Evolutionary conservation across 2,329 filamentous ascomycete genomes (phyloP), one percentile per base, ranked within the genome.

Genomic region (Magnaporthiopsis rhizophila): DNA sequence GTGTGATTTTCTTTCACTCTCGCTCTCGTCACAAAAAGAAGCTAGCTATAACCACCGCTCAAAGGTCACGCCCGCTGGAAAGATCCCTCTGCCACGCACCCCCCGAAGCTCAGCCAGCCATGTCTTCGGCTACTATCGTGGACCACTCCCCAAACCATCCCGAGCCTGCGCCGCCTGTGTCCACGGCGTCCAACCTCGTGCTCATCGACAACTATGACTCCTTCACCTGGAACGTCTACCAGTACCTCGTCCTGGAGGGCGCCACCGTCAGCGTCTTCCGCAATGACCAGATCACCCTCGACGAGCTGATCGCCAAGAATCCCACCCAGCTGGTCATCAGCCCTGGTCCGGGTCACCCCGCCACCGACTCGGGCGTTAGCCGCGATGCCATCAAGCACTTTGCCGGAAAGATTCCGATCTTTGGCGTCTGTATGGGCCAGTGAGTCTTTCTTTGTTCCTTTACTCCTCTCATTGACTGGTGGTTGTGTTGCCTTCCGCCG

Each of bases 131-230:
- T 21, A 78, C 81, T 66, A 79, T 86, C 66, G 77, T 86, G 68
- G 94, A 97, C 74, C 88, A 97, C 77, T 97, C 94, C 66, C 92
- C 93, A 71, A 88, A 89, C 74, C 88, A 97, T 76, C 90, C 91
- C 66, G 84, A 89, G 68, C 88, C 89, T 63, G 88, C 88, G 36
- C 81, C 87, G 63, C 87, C 88, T 50, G 81, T 97, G 63, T 76
- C 89, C 30, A 92, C 88, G 62, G 95, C 95, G 32, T 90, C 89
- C 65, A 98, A 98, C 77, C 84, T 99, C 65, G 85, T 99, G 67
- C 83, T 99, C 68, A 97, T 99, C 72, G 95, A 99, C 82, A 99
- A 99, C 78, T 99, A 98, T 77, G 95, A 99, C 77, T 98, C 95
- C 3, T 99, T 99, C 76, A 97, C 94, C 65, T 99, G 93, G 92